Base-by-base conservation (phyloP, 2,329 filamentous ascomycete genomes). In the Colletotrichum tanaceti region DNA sequence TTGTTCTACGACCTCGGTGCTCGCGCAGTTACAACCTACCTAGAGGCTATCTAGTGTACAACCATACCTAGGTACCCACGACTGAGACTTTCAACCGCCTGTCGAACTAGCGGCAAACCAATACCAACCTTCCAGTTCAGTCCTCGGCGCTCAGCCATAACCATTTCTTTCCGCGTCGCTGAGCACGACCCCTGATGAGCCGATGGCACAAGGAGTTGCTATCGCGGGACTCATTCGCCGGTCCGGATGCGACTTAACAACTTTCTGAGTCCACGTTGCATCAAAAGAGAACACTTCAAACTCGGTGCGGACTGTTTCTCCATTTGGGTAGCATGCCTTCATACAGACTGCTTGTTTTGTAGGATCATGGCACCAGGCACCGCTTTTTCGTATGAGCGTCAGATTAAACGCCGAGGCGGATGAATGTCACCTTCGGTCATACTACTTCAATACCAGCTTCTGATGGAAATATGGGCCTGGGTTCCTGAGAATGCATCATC, bases 21-120 rank as follows among this genome's bases (percentile, higher is more conserved):
- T 18, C 38, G 20, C 9, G 32, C 7, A 35, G 9, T 35, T 10
- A 35, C 32, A 35, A 35, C 32, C 32, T 35, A n/a, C n/a, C n/a
- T n/a, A n/a, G n/a, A n/a, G n/a, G n/a, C n/a, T n/a, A n/a, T n/a
- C n/a, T n/a, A n/a, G n/a, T n/a, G n/a, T n/a, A 35, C 24, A 46
- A 22, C n/a, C 54, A 67, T 43, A 38, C 13, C 32, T 54, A 63
- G 59, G 22, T 43, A 38, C 13, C 32, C 61, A 63, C 64, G 22
- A 13, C 28, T 20, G 35, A 16, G 35, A n/a, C 16, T 20, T 35
- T 49, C 22, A 32, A 5, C 35, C 28, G 46, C 53, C 63, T 14
- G n/a, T 52, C 43, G 57, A 28, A 18, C 57, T 28, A 47, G 28
- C 50, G 39, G 22, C 63, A 54, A 41, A 22, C 44, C 41, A 20